Base-by-base conservation (phyloP, 2,329 filamentous ascomycete species). In the Colletotrichum aenigma region DNA sequence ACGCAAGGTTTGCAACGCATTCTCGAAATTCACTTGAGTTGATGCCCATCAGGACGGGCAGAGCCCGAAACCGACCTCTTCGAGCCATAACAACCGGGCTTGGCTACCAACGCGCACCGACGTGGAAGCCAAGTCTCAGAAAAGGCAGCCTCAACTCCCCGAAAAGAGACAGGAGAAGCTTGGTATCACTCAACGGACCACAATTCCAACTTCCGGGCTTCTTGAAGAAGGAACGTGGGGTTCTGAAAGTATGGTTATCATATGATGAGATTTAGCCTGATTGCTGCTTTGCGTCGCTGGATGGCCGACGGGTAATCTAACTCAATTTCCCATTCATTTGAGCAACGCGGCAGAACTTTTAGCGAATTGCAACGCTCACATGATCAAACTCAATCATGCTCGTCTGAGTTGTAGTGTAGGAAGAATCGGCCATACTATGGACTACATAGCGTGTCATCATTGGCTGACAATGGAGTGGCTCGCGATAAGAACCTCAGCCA, bases 181-280 rank as follows among this genome's bases (percentile, higher is more conserved):
- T 16, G 24, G 30, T 10, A 5, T 60, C 21, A 12, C 6, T 16
- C 3, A 32, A 12, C 4, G 18, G 18, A 32, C 18, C 2, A 7
- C 9, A 9, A 3, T 9, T 56, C 3, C 3, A 56, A n/a, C 38
- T 18, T 43, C 16, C 38, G 16, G 38, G 18, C 16, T 43, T 43
- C 16, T 43, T 43, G 38, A 43, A 43, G 8, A 43, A n/a, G 16
- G 38, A 43, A 43, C 4, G 38, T 18, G 38, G 16, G 4, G 38
- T 43, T n/a, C 38, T n/a, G 38, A n/a, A 18, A 18, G 16, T n/a
- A 43, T 43, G 38, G 38, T 43, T n/a, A n/a, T 43, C 38, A 10
- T 43, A 43, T 43, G 18, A 43, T 6, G 16, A 9, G 16, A 21
- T 56, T 70, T 70, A 74, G 71, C 56, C 71, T 74, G 65, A 74